These are phyloP conservation scores for Cladorrhinum sp. DNA, from an alignment of 2,329 filamentous ascomycete species.

Conservation along the genomic window DNA sequence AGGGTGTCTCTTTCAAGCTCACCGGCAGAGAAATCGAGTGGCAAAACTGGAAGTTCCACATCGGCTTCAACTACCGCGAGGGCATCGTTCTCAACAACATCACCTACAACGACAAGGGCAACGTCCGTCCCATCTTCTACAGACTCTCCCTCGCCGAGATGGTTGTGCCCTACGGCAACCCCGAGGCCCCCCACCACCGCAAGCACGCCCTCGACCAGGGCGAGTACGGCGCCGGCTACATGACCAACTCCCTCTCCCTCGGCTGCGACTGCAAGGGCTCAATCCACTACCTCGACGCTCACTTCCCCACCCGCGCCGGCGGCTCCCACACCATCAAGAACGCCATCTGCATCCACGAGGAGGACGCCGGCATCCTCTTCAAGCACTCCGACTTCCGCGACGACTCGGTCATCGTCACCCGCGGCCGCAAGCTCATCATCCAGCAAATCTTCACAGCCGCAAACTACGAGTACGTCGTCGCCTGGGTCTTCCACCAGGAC, in stretches of 20 bases:
- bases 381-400: constrained; percentile 95
- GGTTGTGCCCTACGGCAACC: constrained; percentile 53
- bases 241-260: constrained; percentile 73
- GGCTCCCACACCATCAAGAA: constrained; percentile 82
- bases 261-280: constrained; percentile 86
- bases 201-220: constrained; percentile 81
- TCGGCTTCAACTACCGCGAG: constrained; percentile 94
- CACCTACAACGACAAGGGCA: constrained; percentile 81
- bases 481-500: constrained; percentile 92
- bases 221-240: constrained; percentile 78
- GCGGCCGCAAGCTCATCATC: constrained; percentile 79
- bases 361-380: constrained; percentile 87
- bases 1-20: constrained; percentile 82
- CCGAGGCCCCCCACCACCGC: constrained; percentile 73
- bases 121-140: constrained; percentile 77
- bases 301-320: constrained; percentile 76
- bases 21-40: constrained; percentile 72
- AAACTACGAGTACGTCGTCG: constrained; percentile 82
- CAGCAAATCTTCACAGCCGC: constrained; percentile 93
- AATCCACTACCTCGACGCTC: constrained; percentile 88
- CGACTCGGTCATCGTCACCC: constrained; percentile 79
- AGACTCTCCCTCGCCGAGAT: constrained; percentile 60
- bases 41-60: constrained; percentile 92
- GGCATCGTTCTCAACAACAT: constrained; percentile 89
- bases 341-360: constrained; percentile 92